A percentile compares a stretch with the other conserved stretches of the same genome.
Evolutionary conservation across 2,329 filamentous ascomycete species (phyloP).

Genomic region (Didymella exigua): DNA sequence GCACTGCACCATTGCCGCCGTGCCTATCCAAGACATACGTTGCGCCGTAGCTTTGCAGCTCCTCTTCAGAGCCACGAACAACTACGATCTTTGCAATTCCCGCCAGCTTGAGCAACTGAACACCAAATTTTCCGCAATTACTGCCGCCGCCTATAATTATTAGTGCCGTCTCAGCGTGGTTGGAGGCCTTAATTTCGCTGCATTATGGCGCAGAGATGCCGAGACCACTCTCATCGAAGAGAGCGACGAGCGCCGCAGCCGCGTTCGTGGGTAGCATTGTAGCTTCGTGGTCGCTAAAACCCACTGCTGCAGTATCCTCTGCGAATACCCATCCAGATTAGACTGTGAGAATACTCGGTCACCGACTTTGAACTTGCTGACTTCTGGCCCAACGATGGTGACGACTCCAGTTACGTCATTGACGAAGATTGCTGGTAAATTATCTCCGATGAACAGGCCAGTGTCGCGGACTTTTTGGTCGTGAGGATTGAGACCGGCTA

Average conservation of each 20-base stretch:
- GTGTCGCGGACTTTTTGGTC: constrained; percentile 49
- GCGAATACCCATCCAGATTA: neutral
- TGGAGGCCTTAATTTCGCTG: neutral
- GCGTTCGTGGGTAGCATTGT: neutral
- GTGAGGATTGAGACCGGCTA: constrained; percentile 31
- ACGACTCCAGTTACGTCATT: constrained; percentile 57
- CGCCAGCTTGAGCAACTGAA: neutral
- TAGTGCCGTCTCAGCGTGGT: neutral
- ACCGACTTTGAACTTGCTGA: constrained; percentile 60
- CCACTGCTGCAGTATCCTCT: neutral
- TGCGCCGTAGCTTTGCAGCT: neutral
- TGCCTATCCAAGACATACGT: neutral
- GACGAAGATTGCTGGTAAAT: constrained; percentile 43
- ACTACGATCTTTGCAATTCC: neutral
- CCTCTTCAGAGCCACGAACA: neutral
- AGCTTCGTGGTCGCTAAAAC: neutral
- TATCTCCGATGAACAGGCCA: constrained; percentile 45
- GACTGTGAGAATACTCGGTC: constrained; percentile 42
- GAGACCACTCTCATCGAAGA: neutral
- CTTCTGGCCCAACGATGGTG: constrained; percentile 57
- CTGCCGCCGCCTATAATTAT: neutral
- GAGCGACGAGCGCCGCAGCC: neutral
- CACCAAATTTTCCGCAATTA: neutral
- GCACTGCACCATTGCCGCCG: neutral
- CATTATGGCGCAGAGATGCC: neutral